Base-by-base conservation (phyloP, 257 asterid genomes). In the Paulownia fortunei region DNA sequence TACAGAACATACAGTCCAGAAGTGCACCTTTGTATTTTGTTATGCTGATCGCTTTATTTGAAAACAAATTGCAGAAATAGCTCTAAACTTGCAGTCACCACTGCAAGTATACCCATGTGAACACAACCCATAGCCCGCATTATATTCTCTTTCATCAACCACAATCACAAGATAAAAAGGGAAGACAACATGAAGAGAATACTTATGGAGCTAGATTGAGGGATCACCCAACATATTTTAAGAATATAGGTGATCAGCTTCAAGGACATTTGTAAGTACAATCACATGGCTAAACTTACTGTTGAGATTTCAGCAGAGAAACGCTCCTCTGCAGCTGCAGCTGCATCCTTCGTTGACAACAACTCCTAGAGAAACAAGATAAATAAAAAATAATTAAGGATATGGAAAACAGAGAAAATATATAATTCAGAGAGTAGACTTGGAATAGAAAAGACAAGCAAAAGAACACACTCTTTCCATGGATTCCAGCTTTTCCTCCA, bases 401-500 rank as follows among this genome's bases (percentile, higher is more conserved):
- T 76, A 61, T 44, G 39, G 39, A 60, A 44, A 10, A 55, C 36
- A 8, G 76, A 55, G 72, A n/a, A 44, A 49, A 5, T 32, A 52
- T 18, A 67, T 11, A 49, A 64, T n/a, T 52, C 21, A 52, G 34
- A 56, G 4, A 60, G 73, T 65, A 44, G 10, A 59, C 21, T 73
- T 76, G 54, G 77, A 61, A 44, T 2, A 63, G 27, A 58, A 49
- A 41, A 4, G 58, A 30, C 37, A 66, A 36, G 67, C 44, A 83
- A 61, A 76, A 39, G 15, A 65, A 74, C 84, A 27, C 26, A 93
- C 99, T 88, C 86, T 86, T 86, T 93, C 96, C 65, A 75, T 71
- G 78, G 92, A 89, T 69, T 89, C 72, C 76, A 96, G 80, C 81
- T 93, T 92, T 15, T 84, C 91, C 87, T 96, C 99, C 89, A 93